Evolutionary conservation across 179 eudicot genomes (phyloP), one percentile per base, ranked within the genome.

Genomic region (Beta corolliflora): DNA sequence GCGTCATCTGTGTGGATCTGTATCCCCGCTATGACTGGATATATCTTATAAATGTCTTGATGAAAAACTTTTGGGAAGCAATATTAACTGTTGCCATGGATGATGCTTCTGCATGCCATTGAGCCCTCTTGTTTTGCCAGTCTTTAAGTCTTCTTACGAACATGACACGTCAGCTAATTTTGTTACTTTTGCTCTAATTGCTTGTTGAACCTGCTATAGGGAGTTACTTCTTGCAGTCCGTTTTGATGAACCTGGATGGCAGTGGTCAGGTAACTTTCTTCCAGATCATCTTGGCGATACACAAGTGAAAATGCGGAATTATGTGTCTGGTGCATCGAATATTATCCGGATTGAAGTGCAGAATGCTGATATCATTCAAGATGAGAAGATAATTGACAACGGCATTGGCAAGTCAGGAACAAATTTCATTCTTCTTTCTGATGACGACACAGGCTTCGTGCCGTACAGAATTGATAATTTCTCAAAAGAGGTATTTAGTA

Each of bases 391-490:
- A 50, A 87, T 89, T 71, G 97, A 95, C 55, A 88, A 88, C 84
- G 78, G 89, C 72, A 83, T 76, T 80, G 92, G 91, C 76, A 90
- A 92, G 80, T 93, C 97, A 14, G 99, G 98, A 82, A 97, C 99
- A 80, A 89, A 87, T 90, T 88, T 94, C 81, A 91, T 97, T 84
- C 91, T 97, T 85, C 82, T 97, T 76, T 94, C 98, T 15, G 93
- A 92, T 88, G 99, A 97, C 88, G 95, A 97, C 88, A 92, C 98
- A 5, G 97, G 97, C 74, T 97, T 92, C 86, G 89, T 97, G 90
- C 98, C 99, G 14, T 97, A 97, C 84, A 87, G 99, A 88, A 89
- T 97, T 83, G 99, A 97, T 83, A 97, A 97, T 83, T 90, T 94
- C 82, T 92, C 99, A 9, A 92, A 88, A 86, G 99, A 97, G 99